Conservation (phyloP, 441 rosid species). For the Lepidium campestre region DNA sequence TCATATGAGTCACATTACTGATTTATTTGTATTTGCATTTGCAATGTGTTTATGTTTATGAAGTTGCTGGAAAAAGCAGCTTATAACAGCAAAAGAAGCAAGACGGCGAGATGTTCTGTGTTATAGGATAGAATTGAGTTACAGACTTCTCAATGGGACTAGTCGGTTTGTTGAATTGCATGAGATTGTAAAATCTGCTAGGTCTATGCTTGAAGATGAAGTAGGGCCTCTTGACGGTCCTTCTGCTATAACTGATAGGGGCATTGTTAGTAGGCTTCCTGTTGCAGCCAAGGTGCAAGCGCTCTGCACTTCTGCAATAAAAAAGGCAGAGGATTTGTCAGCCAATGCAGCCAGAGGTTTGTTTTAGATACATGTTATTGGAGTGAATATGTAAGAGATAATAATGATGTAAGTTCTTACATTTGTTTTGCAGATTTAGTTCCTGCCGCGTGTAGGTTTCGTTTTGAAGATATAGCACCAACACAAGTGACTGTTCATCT, state of each 20-base stretch:
- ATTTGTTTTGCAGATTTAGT: conserved; percentile 42
- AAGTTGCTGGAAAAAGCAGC: conserved; percentile 97
- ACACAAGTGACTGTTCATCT: conserved; percentile 58
- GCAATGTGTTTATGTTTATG: conserved; percentile 18
- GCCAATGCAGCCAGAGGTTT: conserved; percentile 34
- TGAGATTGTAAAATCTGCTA: conserved; percentile 64
- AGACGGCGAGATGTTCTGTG: conserved; percentile 83
- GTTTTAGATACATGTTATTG: not conserved
- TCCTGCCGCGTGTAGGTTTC: conserved; percentile 89
- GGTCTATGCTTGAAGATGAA: conserved; percentile 75
- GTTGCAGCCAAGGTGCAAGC: conserved; percentile 73
- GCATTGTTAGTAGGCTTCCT: conserved; percentile 89
- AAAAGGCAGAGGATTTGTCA: conserved; percentile 67
- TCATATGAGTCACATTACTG: not conserved
- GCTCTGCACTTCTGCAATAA: conserved; percentile 73
- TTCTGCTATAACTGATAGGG: conserved; percentile 76
- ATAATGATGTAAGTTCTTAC: not conserved
- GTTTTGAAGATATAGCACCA: conserved; percentile 75
- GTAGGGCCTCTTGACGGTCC: conserved; percentile 74
- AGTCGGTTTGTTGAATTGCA: conserved; percentile 67
- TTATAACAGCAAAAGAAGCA: conserved; percentile 80
- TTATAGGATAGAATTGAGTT: conserved; percentile 80
- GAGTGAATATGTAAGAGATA: not conserved
- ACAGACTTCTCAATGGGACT: conserved; percentile 77
- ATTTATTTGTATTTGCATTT: not conserved